Percentiles rank a stretch among this genome's conserved stretches.
Conservation (phyloP, 2,329 filamentous ascomycete species). For the Cladophialophora chaetospira region DNA sequence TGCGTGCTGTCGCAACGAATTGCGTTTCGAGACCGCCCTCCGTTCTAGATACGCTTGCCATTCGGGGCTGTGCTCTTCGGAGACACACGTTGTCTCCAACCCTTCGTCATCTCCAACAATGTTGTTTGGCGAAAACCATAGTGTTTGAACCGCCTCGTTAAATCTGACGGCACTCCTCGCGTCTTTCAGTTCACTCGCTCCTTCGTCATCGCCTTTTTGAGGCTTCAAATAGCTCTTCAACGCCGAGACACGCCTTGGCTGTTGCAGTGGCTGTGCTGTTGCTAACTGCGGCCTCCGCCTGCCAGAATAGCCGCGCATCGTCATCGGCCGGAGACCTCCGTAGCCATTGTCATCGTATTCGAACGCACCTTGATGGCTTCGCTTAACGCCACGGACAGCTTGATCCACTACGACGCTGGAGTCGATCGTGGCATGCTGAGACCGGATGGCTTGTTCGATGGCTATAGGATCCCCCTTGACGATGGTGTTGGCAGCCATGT, state of each 20-base stretch:
- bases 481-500: neutral
- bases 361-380: neutral
- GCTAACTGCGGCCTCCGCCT: neutral
- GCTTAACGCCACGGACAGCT: neutral
- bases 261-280: neutral
- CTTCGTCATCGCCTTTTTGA: neutral
- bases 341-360: neutral
- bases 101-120: neutral
- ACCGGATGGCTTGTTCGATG: neutral
- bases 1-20: too few relatives aligned
- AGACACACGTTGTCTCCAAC: neutral
- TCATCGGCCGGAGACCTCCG: neutral
- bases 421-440: neutral
- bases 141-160: neutral
- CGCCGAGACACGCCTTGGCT: neutral
- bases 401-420: neutral
- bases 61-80: too few relatives aligned
- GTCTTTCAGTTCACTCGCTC: neutral
- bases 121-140: neutral
- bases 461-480: neutral
- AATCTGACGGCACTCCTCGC: neutral
- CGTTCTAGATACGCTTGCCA: too few relatives aligned
- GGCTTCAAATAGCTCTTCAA: neutral
- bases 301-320: neutral
- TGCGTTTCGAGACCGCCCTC: too few relatives aligned